These are phyloP conservation scores for Byssothecium circinans DNA, from an alignment of 2,329 filamentous ascomycete species.

Conservation along the genomic window DNA sequence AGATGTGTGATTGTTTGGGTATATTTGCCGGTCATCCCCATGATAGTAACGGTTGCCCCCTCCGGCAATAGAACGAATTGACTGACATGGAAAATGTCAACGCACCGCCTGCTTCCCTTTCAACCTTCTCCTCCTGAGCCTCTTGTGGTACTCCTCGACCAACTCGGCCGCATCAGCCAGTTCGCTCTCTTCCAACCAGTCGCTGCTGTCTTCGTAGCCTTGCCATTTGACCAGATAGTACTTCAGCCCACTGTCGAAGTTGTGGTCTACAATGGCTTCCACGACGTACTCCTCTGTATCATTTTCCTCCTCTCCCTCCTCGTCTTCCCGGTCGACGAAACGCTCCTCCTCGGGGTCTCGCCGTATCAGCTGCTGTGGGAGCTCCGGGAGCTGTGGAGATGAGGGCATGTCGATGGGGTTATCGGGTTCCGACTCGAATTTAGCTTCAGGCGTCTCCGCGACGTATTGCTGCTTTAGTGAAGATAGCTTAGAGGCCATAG, in stretches of 20 bases:
- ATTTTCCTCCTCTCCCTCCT: conserved; percentile 5
- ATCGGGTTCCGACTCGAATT: no score
- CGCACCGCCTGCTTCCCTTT: neutral
- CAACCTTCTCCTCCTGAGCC: conserved; percentile 7
- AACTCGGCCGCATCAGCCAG: conserved; percentile 30
- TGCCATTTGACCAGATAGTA: conserved; percentile 42
- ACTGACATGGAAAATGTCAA: neutral
- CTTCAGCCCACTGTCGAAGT: conserved; percentile 18
- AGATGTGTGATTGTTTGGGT: no score
- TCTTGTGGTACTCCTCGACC: conserved; percentile 27
- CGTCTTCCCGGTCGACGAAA: neutral
- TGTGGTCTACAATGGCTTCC: conserved; percentile 33
- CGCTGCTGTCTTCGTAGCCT: conserved; percentile 32
- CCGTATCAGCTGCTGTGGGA: neutral
- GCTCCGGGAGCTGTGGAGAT: neutral
- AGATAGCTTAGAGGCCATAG: no score
- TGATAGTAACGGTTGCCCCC: no score
- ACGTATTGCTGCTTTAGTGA: neutral
- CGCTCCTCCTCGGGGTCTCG: neutral
- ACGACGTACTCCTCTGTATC: conserved; percentile 31
- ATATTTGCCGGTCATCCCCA: no score
- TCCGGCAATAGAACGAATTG: no score
- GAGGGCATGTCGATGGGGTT: neutral
- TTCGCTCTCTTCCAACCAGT: conserved; percentile 34
- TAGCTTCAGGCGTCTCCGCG: neutral